Conservation (phyloP, 768 basidiomycete species). For the Sutorius australiensis region DNA sequence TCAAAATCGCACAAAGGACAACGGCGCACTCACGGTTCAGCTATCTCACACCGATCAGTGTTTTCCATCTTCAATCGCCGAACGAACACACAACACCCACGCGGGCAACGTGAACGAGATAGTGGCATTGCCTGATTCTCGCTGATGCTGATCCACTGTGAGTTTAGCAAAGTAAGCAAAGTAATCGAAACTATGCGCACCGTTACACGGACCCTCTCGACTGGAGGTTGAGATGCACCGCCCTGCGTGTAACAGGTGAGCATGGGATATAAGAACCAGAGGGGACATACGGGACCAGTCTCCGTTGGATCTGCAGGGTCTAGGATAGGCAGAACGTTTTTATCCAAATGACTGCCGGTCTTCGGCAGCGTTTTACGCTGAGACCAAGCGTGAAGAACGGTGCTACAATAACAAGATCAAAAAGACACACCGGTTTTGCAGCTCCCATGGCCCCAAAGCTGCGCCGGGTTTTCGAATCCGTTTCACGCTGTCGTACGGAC, state of each 20-base stretch:
- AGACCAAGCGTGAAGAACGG: too few relatives aligned
- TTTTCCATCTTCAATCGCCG: background rate
- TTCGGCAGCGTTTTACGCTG: too few relatives aligned
- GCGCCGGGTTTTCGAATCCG: background rate
- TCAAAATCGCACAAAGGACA: too few relatives aligned
- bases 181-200: background rate
- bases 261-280: background rate
- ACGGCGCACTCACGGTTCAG: background rate
- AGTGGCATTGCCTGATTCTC: background rate
- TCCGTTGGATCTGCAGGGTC: background rate
- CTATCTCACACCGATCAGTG: background rate
- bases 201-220: background rate
- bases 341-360: too few relatives aligned
- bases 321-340: background rate
- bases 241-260: background rate
- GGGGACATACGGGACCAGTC: background rate
- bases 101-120: background rate
- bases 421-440: too few relatives aligned
- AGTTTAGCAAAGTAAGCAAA: background rate
- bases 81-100: background rate
- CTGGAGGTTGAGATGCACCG: background rate
- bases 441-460: background rate
- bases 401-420: too few relatives aligned
- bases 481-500: background rate
- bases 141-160: background rate